These are phyloP conservation scores for Farysia itapuensis DNA, from an alignment of 1,284 basidiomycete species.

Conservation along the genomic window DNA sequence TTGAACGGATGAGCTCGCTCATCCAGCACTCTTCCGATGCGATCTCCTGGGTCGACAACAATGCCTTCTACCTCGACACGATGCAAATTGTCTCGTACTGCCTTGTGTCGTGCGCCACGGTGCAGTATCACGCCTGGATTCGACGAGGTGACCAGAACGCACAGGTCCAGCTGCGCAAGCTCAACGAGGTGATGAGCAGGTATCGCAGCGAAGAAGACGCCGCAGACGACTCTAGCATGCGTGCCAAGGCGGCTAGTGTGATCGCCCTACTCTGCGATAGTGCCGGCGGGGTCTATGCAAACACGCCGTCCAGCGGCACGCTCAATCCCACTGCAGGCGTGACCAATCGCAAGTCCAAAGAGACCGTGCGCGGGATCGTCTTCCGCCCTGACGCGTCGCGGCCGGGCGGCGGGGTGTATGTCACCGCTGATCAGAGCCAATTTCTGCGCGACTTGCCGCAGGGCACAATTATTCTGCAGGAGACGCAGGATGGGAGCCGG, in stretches of 20 bases:
- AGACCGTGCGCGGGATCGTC: slow-evolving; percentile 65
- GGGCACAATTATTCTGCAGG: slow-evolving; percentile 68
- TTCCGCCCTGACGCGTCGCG: slow-evolving; percentile 66
- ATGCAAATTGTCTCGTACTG: slow-evolving; percentile 50
- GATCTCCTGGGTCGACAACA: slow-evolving; percentile 48
- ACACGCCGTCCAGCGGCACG: slow-evolving; percentile 45
- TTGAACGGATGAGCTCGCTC: slow-evolving; percentile 50
- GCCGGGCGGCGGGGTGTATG: slow-evolving; percentile 80
- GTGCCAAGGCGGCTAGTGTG: slow-evolving; percentile 83
- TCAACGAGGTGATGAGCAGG: slow-evolving; percentile 25
- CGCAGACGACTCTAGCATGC: slow-evolving; percentile 68
- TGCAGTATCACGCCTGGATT: slow-evolving; percentile 52
- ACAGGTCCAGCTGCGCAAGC: slow-evolving; percentile 29
- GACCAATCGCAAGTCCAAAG: slow-evolving; percentile 54
- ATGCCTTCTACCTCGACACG: slow-evolving; percentile 53
- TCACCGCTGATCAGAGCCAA: slow-evolving; percentile 65
- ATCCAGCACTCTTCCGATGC: slow-evolving; percentile 45
- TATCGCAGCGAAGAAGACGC: slow-evolving; percentile 49
- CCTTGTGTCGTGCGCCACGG: slow-evolving; percentile 53
- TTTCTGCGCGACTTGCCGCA: slow-evolving; percentile 68
- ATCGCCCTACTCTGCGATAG: slow-evolving; percentile 82
- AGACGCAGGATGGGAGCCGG: slow-evolving; percentile 56
- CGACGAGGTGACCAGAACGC: slow-evolving; percentile 45
- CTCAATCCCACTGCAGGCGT: slow-evolving; percentile 64
- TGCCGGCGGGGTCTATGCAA: slow-evolving; percentile 57